Conservation (phyloP, 2,329 filamentous ascomycete species). For the Talaromyces sp. region DNA sequence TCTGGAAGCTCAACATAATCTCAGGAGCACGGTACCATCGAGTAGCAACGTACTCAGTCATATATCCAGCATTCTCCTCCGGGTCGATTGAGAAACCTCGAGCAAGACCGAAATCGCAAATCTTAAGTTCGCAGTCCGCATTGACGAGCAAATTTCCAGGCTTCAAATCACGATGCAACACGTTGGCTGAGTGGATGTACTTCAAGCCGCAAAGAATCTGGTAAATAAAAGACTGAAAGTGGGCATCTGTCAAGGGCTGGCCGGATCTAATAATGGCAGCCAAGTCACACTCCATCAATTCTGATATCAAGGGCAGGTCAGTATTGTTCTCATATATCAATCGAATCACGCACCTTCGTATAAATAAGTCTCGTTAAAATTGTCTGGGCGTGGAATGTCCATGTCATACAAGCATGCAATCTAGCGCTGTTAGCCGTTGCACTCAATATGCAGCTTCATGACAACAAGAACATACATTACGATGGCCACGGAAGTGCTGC, state of each 20-base stretch:
- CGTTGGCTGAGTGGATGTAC: constrained; percentile 98
- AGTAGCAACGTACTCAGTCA: constrained; percentile 99
- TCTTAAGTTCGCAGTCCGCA: constrained; percentile 98
- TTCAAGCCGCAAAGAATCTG: constrained; percentile 98
- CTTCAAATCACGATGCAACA: constrained; percentile 94
- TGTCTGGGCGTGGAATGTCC: constrained; percentile 95
- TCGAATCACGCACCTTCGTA: constrained; percentile 73
- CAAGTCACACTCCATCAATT: constrained; percentile 98
- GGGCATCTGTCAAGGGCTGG: constrained; percentile 93
- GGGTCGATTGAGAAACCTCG: constrained; percentile 96
- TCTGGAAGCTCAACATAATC: constrained; percentile 99
- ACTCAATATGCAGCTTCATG: constrained; percentile 14
- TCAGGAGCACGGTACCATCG: constrained; percentile 98
- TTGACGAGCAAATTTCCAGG: constrained; percentile 97
- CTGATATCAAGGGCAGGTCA: constrained; percentile 47
- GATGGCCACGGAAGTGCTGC: constrained; percentile 91
- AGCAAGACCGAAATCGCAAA: constrained; percentile 95
- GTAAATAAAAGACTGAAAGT: constrained; percentile 99
- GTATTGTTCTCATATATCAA: not conserved
- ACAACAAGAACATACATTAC: constrained; percentile 62
- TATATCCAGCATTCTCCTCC: constrained; percentile 97
- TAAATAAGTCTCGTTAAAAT: constrained; percentile 98
- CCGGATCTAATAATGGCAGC: constrained; percentile 97
- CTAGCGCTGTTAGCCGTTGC: constrained; percentile 51
- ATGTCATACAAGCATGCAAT: constrained; percentile 99